Evolutionary conservation across 176 grass and related monocot species (phyloP).

Genomic region (Rhynchospora tenuis): DNA sequence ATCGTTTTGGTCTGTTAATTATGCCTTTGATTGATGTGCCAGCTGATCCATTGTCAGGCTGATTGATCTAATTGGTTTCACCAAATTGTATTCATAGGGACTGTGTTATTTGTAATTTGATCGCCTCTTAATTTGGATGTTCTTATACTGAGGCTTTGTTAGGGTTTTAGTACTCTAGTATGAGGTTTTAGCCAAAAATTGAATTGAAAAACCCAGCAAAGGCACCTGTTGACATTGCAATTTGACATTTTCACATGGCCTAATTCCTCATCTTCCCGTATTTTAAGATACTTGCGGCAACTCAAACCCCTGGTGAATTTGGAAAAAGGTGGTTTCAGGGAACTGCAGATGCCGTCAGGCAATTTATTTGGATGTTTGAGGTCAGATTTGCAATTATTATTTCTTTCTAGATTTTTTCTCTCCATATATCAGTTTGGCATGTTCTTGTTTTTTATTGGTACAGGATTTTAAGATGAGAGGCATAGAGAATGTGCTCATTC

Average conservation of each 20-base stretch:
- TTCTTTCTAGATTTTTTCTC: neutral
- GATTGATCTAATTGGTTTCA: neutral
- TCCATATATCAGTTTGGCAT: constrained; percentile 9
- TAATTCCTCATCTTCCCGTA: neutral
- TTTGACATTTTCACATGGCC: neutral
- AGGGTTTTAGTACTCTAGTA: neutral
- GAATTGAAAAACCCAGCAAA: neutral
- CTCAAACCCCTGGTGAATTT: constrained; percentile 65
- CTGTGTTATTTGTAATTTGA: neutral
- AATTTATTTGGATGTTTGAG: constrained; percentile 89
- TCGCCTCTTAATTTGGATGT: neutral
- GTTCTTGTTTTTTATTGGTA: neutral
- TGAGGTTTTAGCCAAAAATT: neutral
- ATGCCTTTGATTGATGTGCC: neutral
- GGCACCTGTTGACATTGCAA: neutral
- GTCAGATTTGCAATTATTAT: constrained; percentile 19
- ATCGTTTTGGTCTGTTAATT: constrained; percentile 2
- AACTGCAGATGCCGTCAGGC: constrained; percentile 85
- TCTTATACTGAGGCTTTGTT: neutral
- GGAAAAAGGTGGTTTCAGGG: constrained; percentile 91
- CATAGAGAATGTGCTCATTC: constrained; percentile 71
- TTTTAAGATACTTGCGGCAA: constrained; percentile 66
- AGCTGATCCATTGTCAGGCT: neutral
- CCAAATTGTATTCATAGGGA: neutral
- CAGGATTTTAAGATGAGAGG: constrained; percentile 64